phyloP scores from a whole-genome alignment of 2,329 filamentous ascomycete genomes.

The Hysterium pulicare region DNA sequence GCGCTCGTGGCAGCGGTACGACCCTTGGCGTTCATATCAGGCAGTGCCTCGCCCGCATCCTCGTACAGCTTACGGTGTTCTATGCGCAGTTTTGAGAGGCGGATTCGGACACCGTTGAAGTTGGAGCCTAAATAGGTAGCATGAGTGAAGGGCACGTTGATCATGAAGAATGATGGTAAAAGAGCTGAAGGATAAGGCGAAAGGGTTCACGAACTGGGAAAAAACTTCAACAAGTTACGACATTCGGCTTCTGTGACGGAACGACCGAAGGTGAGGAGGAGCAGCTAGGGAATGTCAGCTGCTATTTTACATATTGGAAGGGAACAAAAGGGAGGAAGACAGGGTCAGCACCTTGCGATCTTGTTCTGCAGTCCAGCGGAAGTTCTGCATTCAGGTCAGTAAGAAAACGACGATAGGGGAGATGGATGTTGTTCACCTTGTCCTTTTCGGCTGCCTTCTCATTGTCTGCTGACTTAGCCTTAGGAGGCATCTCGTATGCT shows the following conservation, averaged over 20 bases:
- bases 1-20: no score
- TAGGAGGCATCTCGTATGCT: no score
- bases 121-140: constrained; percentile 1
- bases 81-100: constrained; percentile 11
- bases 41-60: constrained; percentile 11
- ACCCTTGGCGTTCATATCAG: no score
- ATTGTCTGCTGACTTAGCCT: no score
- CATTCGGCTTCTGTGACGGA: not conserved
- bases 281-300: no score
- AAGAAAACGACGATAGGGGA: no score
- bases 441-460: no score
- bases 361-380: constrained; percentile 13
- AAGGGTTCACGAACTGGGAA: not conserved
- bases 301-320: no score
- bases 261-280: constrained; percentile 1
- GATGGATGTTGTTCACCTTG: no score
- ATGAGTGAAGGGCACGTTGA: not conserved
- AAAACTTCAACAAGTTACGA: not conserved
- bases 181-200: not conserved
- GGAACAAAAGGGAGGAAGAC: not conserved
- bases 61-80: constrained; percentile 14
- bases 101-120: constrained; percentile 16
- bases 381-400: constrained; percentile 3
- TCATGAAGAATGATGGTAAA: not conserved
- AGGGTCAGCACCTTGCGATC: constrained; percentile 11